Evolutionary conservation across 345 rosid genomes (phyloP), one percentile per base, ranked within the genome.

Genomic region (Alliaria petiolata): DNA sequence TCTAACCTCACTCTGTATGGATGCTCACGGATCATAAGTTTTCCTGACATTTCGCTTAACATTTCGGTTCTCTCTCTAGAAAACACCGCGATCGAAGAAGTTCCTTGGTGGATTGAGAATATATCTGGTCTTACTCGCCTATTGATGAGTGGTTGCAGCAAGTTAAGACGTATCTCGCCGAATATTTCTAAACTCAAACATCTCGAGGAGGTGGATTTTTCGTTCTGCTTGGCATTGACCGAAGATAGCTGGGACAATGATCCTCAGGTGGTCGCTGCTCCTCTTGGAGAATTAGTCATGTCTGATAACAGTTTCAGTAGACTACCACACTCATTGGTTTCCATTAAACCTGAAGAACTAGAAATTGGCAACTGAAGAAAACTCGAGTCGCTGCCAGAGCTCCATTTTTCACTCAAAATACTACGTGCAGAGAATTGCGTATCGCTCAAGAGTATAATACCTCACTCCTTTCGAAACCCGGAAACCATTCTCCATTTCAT

Each of bases 401-500:
- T 58, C 43, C 63, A 58, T 3, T 11, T n/a, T 17, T 58, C 63
- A 11, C 45, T 58, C 31, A 36, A 36, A 13, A 20, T 58, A 58
- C 33, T 58, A 20, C 46, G 40, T 12, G 46, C 63, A 58, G 46
- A 58, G 12, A 14, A 58, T 13, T 58, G 63, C 8, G 33, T 19
- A 36, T 58, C 63, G 6, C 63, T 58, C 8, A 10, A 58, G 46
- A 58, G 63, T 36, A 15, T 31, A 58, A 15, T 31, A 58, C 13
- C 45, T 38, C 44, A 36, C 63, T 6, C 16, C 1, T 58, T 56
- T 34, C 63, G 7, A 8, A 58, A 36, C n/a, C 46, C 46, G 6
- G 45, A 58, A 20, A 58, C 63, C 46, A 38, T 58, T 58, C 63
- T 36, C 28, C 63, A 58, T 35, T 58, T 58, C 63, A 58, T 58